A percentile compares a stretch with the other conserved stretches of the same genome.
Conservation (phyloP, 164 flowering plant species). For the Dillenia suffruticosa region DNA sequence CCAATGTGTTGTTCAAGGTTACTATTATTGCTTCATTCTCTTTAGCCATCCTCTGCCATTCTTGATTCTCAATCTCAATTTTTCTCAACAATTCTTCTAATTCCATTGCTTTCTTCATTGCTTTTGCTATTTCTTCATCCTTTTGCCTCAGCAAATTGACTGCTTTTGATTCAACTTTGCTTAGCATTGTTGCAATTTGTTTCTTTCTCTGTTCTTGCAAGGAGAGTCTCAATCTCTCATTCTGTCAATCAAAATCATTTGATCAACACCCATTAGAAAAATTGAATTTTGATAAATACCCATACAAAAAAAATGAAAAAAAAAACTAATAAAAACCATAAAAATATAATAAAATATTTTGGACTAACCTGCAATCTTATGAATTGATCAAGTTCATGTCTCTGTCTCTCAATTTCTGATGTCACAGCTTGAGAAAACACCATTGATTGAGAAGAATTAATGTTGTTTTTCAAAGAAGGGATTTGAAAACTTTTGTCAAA, state of each 20-base stretch:
- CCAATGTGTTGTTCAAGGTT: conserved; percentile 36
- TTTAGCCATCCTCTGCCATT: conserved; percentile 63
- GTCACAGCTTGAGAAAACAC: conserved; percentile 10
- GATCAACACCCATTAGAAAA: no score
- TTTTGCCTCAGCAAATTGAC: conserved; percentile 24
- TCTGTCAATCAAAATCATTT: no score
- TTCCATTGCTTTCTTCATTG: conserved; percentile 24
- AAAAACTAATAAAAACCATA: neutral
- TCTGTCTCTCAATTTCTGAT: conserved; percentile 28
- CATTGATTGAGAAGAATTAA: conserved; percentile 2
- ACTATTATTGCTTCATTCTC: conserved; percentile 54
- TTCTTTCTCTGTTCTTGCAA: no score
- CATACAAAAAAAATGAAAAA: neutral
- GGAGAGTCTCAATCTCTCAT: no score
- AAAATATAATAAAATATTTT: neutral
- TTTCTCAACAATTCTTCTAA: conserved; percentile 18
- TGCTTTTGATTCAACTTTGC: no score
- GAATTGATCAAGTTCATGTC: conserved; percentile 34
- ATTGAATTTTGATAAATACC: no score
- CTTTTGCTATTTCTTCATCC: conserved; percentile 45
- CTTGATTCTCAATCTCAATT: conserved; percentile 22
- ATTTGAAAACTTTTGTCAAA: conserved; percentile 2
- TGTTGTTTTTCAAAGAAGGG: conserved; percentile 5
- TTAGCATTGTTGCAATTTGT: no score
- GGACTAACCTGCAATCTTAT: conserved; percentile 21